Evolutionary conservation across 1,284 basidiomycete genomes (phyloP).

Genomic region (Ceratobasidium sp.): DNA sequence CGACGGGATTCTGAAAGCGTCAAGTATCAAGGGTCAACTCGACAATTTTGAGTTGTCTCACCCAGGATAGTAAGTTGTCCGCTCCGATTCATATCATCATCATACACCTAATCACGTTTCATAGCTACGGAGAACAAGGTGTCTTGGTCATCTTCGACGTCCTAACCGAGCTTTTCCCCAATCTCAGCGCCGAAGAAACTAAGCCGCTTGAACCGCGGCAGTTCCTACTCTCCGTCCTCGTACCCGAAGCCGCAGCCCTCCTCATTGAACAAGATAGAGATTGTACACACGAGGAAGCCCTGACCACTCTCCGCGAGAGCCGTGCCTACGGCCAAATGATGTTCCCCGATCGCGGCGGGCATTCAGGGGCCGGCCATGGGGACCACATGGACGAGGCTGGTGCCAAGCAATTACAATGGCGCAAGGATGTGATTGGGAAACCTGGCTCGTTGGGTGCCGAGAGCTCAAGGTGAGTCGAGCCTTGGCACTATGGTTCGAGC

Average conservation of each 20-base stretch:
- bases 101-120: constrained; percentile 9
- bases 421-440: constrained; percentile 30
- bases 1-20: constrained; percentile 67
- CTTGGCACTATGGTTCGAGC: constrained; percentile 10
- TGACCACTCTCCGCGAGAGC: constrained; percentile 76
- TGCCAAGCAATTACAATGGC: constrained; percentile 48
- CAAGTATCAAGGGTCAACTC: constrained; percentile 78
- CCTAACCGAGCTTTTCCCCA: constrained; percentile 73
- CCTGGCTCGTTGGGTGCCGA: neutral
- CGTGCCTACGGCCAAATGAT: constrained; percentile 81
- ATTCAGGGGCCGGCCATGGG: constrained; percentile 59
- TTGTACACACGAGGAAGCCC: constrained; percentile 62
- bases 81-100: constrained; percentile 28
- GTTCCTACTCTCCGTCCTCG: constrained; percentile 78
- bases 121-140: constrained; percentile 83
- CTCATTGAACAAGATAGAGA: constrained; percentile 78
- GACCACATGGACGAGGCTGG: constrained; percentile 54
- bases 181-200: constrained; percentile 62
- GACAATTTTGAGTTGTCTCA: constrained; percentile 80
- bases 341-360: constrained; percentile 73
- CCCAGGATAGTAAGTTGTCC: constrained; percentile 80
- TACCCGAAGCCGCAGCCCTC: constrained; percentile 79
- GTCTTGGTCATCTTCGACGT: constrained; percentile 82
- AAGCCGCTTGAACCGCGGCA: constrained; percentile 75
- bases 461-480: constrained; percentile 9